Base-by-base conservation (phyloP, 2,329 filamentous ascomycete species). In the Curvularia sp. region DNA sequence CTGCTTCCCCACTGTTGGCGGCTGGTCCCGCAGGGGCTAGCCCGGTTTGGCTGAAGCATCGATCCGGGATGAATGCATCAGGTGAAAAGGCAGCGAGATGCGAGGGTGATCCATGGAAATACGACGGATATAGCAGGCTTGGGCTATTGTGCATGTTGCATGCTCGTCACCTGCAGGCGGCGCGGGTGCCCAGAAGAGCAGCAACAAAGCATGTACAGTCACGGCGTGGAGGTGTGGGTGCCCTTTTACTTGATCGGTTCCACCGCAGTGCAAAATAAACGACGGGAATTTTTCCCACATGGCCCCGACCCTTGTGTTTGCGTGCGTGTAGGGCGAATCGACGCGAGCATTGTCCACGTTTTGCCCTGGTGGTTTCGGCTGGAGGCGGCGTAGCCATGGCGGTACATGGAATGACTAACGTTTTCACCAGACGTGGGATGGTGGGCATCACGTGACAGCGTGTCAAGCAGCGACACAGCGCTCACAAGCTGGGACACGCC, bases 401-500 rank as follows among this genome's bases (percentile, higher is more conserved):
- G 43, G 58, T 30, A 10, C 28, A 63, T 62, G 64, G 44, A 28
- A 47, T 62, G 58, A 43, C 64, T 68, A 67, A 67, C 44, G 33
- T 51, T 10, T 48, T 74, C 73, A 73, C 72, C 62, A 66, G 63
- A 68, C 71, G 72, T 70, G 73, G 73, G 72, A 68, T 73, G 33
- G 20, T 35, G 38, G 41, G 18, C 5, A n/a, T 54, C 55, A 54
- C 54, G 55, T 58, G 51, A 58, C 26, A 28, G 44, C 52, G 55
- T 49, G 55, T 53, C n/a, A 26, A 31, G n/a, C 28, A 54, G 22
- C 33, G 33, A 48, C 30, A 42, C 41, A 49, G 44, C 20, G 22
- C 39, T 28, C 4, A 13, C 31, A 35, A 43, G 41, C 20, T 15
- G 22, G 35, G 5, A 38, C 35, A 38, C 15, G 35, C 35, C 35